These are phyloP conservation scores for Actinomucor elegans DNA, from an alignment of 371 early-diverging fungal species.

Conservation along the genomic window DNA sequence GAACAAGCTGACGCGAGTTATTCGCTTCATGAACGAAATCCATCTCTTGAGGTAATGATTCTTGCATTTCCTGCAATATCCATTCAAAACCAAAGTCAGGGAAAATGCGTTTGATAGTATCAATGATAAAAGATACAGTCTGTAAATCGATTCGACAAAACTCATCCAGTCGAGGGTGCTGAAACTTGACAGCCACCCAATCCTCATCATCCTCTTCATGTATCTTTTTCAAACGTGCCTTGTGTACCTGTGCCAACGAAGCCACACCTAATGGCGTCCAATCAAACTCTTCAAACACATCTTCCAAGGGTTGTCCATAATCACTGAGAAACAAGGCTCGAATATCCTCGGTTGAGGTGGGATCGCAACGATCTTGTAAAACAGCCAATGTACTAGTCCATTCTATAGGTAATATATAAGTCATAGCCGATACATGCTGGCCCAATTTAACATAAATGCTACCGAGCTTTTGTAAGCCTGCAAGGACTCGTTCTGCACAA, in stretches of 20 bases:
- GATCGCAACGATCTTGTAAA: constrained; percentile 85
- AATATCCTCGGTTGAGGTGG: constrained; percentile 65
- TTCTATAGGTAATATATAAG: constrained; percentile 84
- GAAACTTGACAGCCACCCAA: constrained; percentile 90
- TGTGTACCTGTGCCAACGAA: constrained; percentile 86
- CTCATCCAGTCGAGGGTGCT: constrained; percentile 81
- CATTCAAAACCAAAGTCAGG: constrained; percentile 92
- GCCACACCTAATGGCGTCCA: constrained; percentile 80
- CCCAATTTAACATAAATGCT: constrained; percentile 95
- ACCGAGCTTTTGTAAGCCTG: constrained; percentile 62
- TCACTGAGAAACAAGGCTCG: constrained; percentile 71
- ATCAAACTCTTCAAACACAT: constrained; percentile 73
- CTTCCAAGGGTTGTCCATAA: constrained; percentile 58
- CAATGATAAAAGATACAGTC: constrained; percentile 65
- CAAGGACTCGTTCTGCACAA: constrained; percentile 61
- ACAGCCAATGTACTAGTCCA: constrained; percentile 84
- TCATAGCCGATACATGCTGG: constrained; percentile 87
- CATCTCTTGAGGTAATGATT: constrained; percentile 83
- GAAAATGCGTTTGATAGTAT: constrained; percentile 69
- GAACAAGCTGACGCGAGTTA: constrained; percentile 66
- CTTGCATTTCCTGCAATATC: constrained; percentile 86
- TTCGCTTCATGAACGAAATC: constrained; percentile 81
- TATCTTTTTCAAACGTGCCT: constrained; percentile 54
- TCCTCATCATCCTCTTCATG: constrained; percentile 35
- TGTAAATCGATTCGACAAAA: constrained; percentile 83